A percentile compares a stretch with the other conserved stretches of the same genome.
Conservation (phyloP, 306 rosid species). For the Quercus dentata region DNA sequence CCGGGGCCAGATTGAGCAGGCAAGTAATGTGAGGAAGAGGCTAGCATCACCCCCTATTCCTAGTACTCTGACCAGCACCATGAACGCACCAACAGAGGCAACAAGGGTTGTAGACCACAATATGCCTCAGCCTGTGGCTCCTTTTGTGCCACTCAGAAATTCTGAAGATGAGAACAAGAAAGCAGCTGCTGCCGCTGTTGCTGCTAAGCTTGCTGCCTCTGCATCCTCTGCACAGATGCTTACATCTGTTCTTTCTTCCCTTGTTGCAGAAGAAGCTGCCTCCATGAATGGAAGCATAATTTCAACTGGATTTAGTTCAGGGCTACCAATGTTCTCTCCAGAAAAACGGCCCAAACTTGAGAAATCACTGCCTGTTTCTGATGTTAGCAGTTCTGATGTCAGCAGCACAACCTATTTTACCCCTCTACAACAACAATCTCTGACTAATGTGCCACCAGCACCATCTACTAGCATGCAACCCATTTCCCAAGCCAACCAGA, state of each 20-base stretch:
- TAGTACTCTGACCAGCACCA: not conserved
- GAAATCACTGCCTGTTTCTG: constrained; percentile 49
- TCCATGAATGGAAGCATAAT: constrained; percentile 49
- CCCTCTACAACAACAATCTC: constrained; percentile 42
- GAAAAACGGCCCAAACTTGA: constrained; percentile 82
- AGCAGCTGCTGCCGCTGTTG: constrained; percentile 84
- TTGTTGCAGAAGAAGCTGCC: constrained; percentile 96
- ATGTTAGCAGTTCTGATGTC: constrained; percentile 47
- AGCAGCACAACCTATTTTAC: constrained; percentile 42
- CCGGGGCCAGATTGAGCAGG: constrained; percentile 60
- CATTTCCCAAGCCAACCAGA: constrained; percentile 47
- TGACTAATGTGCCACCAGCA: constrained; percentile 31
- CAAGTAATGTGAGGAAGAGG: constrained; percentile 47
- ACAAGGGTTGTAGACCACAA: constrained; percentile 37
- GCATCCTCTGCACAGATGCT: constrained; percentile 91
- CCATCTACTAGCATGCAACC: constrained; percentile 44
- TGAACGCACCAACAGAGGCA: constrained; percentile 41
- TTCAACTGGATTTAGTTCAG: constrained; percentile 51
- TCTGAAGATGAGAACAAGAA: constrained; percentile 79
- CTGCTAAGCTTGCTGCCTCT: constrained; percentile 94
- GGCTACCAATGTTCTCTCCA: constrained; percentile 47
- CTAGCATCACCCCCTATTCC: constrained; percentile 20
- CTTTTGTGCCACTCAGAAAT: constrained; percentile 54
- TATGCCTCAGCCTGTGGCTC: constrained; percentile 38
- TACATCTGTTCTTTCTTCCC: constrained; percentile 80